Evolutionary conservation across 2,329 filamentous ascomycete species (phyloP).

Genomic region (Hirsutella thompsonii): DNA sequence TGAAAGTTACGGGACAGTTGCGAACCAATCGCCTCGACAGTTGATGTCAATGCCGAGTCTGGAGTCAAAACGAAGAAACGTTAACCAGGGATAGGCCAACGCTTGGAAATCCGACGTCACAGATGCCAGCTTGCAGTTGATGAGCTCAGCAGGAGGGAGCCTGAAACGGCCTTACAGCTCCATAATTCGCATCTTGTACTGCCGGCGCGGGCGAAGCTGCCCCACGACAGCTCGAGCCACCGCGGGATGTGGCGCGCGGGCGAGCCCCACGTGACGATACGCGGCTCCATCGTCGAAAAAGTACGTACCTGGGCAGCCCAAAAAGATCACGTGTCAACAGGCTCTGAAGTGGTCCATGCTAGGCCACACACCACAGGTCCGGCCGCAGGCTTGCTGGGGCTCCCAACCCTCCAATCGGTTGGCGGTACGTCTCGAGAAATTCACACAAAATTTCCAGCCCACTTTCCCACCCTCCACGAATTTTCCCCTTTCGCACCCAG

Average conservation of each 20-base stretch:
- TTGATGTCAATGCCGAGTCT: background rate
- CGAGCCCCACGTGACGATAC: conserved; percentile 10
- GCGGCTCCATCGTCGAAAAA: conserved; percentile 1
- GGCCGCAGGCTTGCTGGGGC: conserved; percentile 21
- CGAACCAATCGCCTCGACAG: no score
- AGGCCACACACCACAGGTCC: background rate
- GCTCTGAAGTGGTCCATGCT: background rate
- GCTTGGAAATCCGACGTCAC: background rate
- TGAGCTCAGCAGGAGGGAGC: conserved; percentile 2
- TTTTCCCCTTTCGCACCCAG: conserved; percentile 17
- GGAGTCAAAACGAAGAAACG: no score
- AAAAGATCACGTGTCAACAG: background rate
- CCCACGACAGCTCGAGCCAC: conserved; percentile 1
- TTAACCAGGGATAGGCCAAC: background rate
- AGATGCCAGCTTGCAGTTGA: conserved; percentile 18
- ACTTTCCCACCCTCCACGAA: conserved; percentile 19
- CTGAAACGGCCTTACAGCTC: background rate
- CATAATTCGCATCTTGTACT: no score
- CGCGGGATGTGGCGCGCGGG: no score
- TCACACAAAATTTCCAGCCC: conserved; percentile 27
- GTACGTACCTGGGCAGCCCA: no score
- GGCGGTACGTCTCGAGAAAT: conserved; percentile 16
- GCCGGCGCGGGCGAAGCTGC: background rate
- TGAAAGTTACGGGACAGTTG: no score
- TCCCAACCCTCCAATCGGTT: conserved; percentile 23